Base-by-base conservation (phyloP, 2,329 filamentous ascomycete genomes). In the Fonsecaea pedrosoi region DNA sequence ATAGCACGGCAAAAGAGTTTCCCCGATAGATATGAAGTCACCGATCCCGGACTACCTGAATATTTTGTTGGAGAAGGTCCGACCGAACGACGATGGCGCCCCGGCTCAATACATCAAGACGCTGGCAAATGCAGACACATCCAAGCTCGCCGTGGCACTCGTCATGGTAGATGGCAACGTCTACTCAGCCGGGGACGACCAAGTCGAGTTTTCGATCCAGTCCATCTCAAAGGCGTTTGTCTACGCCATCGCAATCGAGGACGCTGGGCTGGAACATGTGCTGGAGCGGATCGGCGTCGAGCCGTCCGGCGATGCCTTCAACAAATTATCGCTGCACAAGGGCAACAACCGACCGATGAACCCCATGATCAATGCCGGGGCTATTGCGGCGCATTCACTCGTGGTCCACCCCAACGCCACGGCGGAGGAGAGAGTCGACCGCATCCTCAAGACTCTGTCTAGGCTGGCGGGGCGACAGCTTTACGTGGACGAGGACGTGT, bases 81-180 rank as follows among this genome's bases (percentile, higher is more conserved):
- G 64, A 21, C 64, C 64, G 35, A 66, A 45, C 64, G 64, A 63
- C 58, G 64, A 66, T 66, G 64, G 64, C 64, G 10, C 48, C 35
- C 64, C 64, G 25, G 64, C 64, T 58, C 64, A 66, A 34, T 66
- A 66, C 34, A 66, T 66, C 64, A 66, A 66, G 64, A 66, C 64
- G 59, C 30, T 66, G 58, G 59, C 58, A 34, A 57, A 66, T 50
- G 64, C 64, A 58, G 64, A 66, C 64, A 66, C 64, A 48, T 62
- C 64, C n/a, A 66, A 66, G 64, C 64, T 66, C 50, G 64, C 64
- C 60, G 64, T 66, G 64, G 64, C 64, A 50, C 59, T 66, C 53
- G 60, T 63, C 54, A 66, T 66, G 64, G 64, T 58, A 21, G 64
- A 66, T 34, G 64, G 64, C 64, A 66, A 66, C 38, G 64, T 66